phyloP scores from a whole-genome alignment of 1,284 basidiomycete species.

The Vanrija humicola region DNA sequence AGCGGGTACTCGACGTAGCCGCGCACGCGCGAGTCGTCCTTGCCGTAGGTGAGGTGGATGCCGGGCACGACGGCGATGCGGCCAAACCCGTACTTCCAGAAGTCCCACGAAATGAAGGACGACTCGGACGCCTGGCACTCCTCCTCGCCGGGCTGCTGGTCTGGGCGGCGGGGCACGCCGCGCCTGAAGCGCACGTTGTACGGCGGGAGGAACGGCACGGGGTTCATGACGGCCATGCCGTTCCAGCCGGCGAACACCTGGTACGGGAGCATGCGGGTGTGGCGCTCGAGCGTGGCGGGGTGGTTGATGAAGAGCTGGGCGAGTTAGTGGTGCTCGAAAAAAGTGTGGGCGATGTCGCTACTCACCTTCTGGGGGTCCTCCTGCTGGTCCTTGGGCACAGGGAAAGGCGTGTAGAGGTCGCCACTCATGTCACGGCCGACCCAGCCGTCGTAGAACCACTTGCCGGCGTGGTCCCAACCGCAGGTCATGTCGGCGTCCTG shows the following conservation, averaged over 20 bases:
- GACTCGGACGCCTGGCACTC: conserved; percentile 46
- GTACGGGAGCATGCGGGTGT: conserved; percentile 41
- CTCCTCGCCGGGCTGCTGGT: conserved; percentile 14
- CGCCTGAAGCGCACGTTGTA: conserved; percentile 43
- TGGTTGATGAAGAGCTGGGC: conserved; percentile 40
- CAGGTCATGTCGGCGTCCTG: conserved; percentile 51
- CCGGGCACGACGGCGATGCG: conserved; percentile 44
- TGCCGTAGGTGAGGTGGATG: conserved; percentile 44
- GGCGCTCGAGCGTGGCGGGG: conserved; percentile 32
- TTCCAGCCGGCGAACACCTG: conserved; percentile 57
- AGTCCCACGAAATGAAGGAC: conserved; percentile 46
- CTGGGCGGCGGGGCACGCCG: conserved; percentile 24
- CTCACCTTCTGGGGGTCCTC: conserved; percentile 43
- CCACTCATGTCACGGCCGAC: conserved; percentile 50
- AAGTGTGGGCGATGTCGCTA: not conserved
- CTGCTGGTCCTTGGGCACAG: conserved; percentile 44
- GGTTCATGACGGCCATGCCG: conserved; percentile 51
- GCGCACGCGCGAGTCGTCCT: conserved; percentile 38
- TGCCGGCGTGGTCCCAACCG: conserved; percentile 50
- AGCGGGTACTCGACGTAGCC: conserved; percentile 39
- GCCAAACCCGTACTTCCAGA: conserved; percentile 48
- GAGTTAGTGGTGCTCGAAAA: not conserved
- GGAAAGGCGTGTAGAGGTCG: conserved; percentile 43
- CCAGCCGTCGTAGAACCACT: conserved; percentile 52
- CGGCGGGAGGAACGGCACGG: conserved; percentile 40